phyloP scores from a whole-genome alignment of 2,329 filamentous ascomycete species.

The Fusarium sp. region DNA sequence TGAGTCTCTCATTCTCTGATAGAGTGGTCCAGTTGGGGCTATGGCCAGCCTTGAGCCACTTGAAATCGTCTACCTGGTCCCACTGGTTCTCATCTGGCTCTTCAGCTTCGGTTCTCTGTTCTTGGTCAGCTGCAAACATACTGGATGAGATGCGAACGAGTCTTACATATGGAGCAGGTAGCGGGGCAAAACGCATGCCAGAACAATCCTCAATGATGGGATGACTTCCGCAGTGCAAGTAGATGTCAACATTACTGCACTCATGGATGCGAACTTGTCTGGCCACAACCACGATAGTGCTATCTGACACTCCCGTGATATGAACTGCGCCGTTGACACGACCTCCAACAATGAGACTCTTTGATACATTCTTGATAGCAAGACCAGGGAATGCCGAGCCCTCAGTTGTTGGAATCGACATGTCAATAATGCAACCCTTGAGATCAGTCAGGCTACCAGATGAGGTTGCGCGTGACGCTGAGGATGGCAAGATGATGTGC shows the following conservation, averaged over 20 bases:
- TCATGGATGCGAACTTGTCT: slow-evolving; percentile 96
- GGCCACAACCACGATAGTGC: slow-evolving; percentile 80
- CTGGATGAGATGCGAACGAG: neutral
- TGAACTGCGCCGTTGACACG: slow-evolving; percentile 84
- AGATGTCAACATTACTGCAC: slow-evolving; percentile 82
- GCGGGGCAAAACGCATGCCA: slow-evolving; percentile 79
- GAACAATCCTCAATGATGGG: slow-evolving; percentile 95
- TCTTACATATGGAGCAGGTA: slow-evolving; percentile 77
- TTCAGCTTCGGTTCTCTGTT: slow-evolving; percentile 47
- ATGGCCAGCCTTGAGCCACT: slow-evolving; percentile 87
- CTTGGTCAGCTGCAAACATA: slow-evolving; percentile 6
- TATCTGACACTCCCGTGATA: slow-evolving; percentile 78
- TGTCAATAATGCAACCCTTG: slow-evolving; percentile 78
- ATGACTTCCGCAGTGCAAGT: slow-evolving; percentile 82
- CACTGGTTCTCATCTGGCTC: slow-evolving; percentile 72
- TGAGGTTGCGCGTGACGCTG: slow-evolving; percentile 76
- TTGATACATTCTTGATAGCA: slow-evolving; percentile 73
- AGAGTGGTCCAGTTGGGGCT: slow-evolving; percentile 90
- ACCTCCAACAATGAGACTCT: slow-evolving; percentile 81
- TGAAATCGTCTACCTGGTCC: slow-evolving; percentile 96
- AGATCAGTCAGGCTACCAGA: slow-evolving; percentile 80
- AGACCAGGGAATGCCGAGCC: slow-evolving; percentile 76
- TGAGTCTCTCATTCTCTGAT: slow-evolving; percentile 67
- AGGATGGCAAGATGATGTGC: slow-evolving; percentile 80
- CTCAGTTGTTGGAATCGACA: slow-evolving; percentile 71